Conservation (phyloP, 2,329 filamentous ascomycete species). For the Sphaerulina populicola region DNA sequence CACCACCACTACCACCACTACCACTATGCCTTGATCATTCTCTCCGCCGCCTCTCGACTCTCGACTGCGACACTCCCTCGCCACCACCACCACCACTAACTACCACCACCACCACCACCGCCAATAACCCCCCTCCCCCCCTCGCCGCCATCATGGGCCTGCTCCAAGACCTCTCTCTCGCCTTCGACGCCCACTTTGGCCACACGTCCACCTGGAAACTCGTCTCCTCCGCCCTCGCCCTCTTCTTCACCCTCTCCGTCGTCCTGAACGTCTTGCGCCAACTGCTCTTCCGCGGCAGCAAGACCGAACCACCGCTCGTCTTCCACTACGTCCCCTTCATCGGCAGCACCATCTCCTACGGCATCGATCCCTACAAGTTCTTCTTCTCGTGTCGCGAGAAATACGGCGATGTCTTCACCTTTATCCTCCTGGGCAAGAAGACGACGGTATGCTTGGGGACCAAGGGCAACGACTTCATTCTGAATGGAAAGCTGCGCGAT, state of each 20-base stretch:
- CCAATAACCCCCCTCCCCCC: neutral
- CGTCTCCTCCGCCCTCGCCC: conserved; percentile 37
- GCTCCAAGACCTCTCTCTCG: conserved; percentile 22
- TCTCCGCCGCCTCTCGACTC: too few species aligned
- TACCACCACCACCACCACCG: neutral
- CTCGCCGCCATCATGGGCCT: conserved; percentile 21
- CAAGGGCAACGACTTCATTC: conserved; percentile 79
- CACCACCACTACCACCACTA: neutral
- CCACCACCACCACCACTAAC: neutral
- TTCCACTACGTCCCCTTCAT: conserved; percentile 63
- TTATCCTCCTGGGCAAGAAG: conserved; percentile 78
- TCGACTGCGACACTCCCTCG: neutral
- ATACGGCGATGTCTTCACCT: conserved; percentile 87
- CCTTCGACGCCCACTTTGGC: conserved; percentile 19
- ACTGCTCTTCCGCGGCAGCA: conserved; percentile 58
- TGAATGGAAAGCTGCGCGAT: conserved; percentile 84
- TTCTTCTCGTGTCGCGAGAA: conserved; percentile 66
- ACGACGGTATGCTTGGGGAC: conserved; percentile 78
- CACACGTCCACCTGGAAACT: conserved; percentile 37
- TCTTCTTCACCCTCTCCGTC: conserved; percentile 51
- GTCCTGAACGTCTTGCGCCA: conserved; percentile 73
- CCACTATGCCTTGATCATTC: neutral
- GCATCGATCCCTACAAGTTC: conserved; percentile 87
- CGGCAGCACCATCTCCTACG: conserved; percentile 86
- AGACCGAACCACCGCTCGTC: conserved; percentile 54